These are phyloP conservation scores for Metrosideros polymorpha DNA, from an alignment of 441 rosid species.

Conservation along the genomic window DNA sequence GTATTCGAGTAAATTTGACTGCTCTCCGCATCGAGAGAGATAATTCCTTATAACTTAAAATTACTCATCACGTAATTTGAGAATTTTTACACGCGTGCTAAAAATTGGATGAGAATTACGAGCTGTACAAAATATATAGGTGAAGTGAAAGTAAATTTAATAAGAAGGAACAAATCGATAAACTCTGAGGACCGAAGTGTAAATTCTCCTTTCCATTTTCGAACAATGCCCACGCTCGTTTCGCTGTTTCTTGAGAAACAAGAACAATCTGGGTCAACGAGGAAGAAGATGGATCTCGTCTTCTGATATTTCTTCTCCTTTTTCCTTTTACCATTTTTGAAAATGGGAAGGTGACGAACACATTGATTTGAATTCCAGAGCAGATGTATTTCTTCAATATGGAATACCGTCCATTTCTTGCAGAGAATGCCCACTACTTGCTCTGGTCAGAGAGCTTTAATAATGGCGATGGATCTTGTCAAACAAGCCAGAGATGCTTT, in stretches of 20 bases:
- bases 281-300: neutral
- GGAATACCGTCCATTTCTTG: neutral
- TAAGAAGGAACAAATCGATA: neutral
- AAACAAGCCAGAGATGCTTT: neutral
- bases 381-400: neutral
- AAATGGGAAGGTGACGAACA: neutral
- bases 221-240: neutral
- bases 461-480: neutral
- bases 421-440: neutral
- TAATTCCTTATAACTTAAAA: too few relatives aligned
- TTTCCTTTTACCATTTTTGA: neutral
- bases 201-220: neutral
- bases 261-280: neutral
- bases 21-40: too few relatives aligned
- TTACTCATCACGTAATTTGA: too few relatives aligned
- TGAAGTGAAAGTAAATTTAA: neutral
- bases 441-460: neutral
- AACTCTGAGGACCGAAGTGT: neutral
- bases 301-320: neutral
- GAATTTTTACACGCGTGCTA: neutral
- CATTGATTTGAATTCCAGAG: neutral
- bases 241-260: neutral
- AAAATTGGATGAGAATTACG: neutral
- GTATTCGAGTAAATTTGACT: too few relatives aligned
- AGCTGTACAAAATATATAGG: too few relatives aligned